Conservation (phyloP, 306 rosid species). For the Vachellia collinsii region DNA sequence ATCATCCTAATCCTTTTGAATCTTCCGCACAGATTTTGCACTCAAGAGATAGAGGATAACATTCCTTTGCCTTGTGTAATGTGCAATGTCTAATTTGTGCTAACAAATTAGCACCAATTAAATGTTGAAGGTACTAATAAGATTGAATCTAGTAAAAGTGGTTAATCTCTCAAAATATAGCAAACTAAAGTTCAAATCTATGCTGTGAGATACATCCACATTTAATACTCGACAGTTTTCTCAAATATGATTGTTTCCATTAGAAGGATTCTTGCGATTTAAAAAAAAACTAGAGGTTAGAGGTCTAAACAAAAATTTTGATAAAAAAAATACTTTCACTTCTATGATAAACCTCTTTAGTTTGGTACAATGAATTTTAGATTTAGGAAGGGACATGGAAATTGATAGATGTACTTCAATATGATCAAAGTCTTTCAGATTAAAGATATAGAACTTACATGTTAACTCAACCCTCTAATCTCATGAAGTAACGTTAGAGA, state of each 20-base stretch:
- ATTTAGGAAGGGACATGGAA: background rate
- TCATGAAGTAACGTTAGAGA: background rate
- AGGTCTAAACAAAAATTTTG: background rate
- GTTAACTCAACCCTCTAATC: background rate
- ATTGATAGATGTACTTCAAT: background rate
- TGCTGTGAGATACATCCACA: too few relatives aligned
- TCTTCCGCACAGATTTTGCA: constrained; percentile 21
- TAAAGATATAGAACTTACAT: background rate
- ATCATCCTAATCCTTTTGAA: constrained; percentile 6
- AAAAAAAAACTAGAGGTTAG: background rate
- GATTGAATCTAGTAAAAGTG: too few relatives aligned
- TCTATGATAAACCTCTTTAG: background rate
- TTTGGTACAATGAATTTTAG: background rate
- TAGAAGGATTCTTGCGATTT: too few relatives aligned
- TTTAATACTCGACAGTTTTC: too few relatives aligned
- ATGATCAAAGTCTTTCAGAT: background rate
- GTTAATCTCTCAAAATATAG: too few relatives aligned
- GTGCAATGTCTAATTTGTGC: background rate
- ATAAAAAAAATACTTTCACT: background rate
- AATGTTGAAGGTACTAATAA: too few relatives aligned
- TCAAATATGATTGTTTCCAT: too few relatives aligned
- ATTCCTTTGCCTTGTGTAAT: background rate
- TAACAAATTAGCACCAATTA: background rate
- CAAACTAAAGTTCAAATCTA: too few relatives aligned
- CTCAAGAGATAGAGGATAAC: background rate